A percentile compares a stretch with the other conserved stretches of the same genome.
phyloP scores from a whole-genome alignment of 768 basidiomycete species.

The Termitomyces sp. region DNA sequence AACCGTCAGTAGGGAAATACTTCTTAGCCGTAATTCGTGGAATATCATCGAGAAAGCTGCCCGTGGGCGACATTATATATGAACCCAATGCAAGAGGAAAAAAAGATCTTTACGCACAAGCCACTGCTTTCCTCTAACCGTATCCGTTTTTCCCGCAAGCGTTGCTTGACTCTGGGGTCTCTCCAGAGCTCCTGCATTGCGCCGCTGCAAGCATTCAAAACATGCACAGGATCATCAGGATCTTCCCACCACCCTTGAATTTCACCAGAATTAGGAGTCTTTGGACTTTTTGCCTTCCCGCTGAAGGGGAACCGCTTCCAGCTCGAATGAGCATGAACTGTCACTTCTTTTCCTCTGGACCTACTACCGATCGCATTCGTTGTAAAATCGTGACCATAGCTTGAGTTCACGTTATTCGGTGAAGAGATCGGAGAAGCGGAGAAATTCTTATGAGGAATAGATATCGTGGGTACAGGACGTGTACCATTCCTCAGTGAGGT shows the following conservation, averaged over 20 bases:
- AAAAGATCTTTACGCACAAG: constrained; percentile 52
- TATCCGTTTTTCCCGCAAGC: constrained; percentile 61
- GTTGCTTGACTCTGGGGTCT: constrained; percentile 62
- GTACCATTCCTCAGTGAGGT: constrained; percentile 11
- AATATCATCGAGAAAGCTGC: constrained; percentile 80
- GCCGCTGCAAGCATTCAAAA: constrained; percentile 57
- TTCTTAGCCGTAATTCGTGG: constrained; percentile 75
- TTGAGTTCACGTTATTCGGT: constrained; percentile 20
- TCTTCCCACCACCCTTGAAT: constrained; percentile 86
- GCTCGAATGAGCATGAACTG: constrained; percentile 57
- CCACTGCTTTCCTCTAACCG: constrained; percentile 82
- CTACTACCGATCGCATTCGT: constrained; percentile 30
- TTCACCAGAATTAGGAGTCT: constrained; percentile 67
- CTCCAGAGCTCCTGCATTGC: constrained; percentile 76
- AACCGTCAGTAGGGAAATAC: constrained; percentile 78
- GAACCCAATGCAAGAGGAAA: constrained; percentile 9
- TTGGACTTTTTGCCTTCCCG: constrained; percentile 60
- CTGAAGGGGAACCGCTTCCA: constrained; percentile 73
- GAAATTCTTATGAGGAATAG: constrained; percentile 38
- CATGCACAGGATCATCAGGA: constrained; percentile 76
- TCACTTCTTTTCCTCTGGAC: constrained; percentile 47
- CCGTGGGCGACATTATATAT: constrained; percentile 4
- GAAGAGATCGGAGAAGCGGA: constrained; percentile 29
- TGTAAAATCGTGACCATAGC: constrained; percentile 20
- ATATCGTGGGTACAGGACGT: constrained; percentile 49